Percentiles rank a stretch among this genome's conserved stretches.
phyloP scores from a whole-genome alignment of 139 green algal species.

The Closterium sp. region DNA sequence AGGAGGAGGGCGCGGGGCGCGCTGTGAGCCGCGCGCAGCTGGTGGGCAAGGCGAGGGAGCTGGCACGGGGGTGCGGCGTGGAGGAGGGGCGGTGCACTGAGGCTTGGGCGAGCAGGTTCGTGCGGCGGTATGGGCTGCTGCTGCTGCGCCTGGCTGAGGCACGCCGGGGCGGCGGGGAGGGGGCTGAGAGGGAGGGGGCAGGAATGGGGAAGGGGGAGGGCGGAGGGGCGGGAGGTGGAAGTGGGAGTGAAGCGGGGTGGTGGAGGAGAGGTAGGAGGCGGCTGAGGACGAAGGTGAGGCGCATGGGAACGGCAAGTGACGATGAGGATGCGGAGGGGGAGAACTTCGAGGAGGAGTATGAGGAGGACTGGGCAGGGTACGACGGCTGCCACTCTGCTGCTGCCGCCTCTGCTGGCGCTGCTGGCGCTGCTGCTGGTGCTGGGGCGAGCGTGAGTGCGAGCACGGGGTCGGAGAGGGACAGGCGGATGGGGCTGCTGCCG shows the following conservation, averaged over 20 bases:
- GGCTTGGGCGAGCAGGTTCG: background rate
- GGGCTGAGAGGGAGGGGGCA: background rate
- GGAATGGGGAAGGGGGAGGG: background rate
- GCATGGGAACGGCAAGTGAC: background rate
- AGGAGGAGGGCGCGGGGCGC: background rate
- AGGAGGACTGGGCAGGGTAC: background rate
- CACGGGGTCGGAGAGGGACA: background rate
- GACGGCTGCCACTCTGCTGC: background rate
- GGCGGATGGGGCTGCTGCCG: background rate
- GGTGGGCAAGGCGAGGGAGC: background rate
- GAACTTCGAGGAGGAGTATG: background rate
- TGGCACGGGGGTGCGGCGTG: background rate
- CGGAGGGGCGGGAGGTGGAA: background rate
- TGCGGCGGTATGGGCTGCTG: background rate
- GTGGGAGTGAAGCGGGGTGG: background rate
- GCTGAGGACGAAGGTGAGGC: background rate
- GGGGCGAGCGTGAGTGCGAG: too few species aligned
- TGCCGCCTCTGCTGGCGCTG: background rate
- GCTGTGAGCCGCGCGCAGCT: background rate
- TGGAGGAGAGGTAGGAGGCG: background rate
- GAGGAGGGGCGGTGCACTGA: background rate
- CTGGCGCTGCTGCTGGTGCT: background rate
- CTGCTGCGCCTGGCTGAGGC: background rate
- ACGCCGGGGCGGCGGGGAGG: background rate
- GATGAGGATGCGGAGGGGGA: background rate